Base-by-base conservation (phyloP, 2,329 filamentous ascomycete genomes). In the Didymellaceae sp. region DNA sequence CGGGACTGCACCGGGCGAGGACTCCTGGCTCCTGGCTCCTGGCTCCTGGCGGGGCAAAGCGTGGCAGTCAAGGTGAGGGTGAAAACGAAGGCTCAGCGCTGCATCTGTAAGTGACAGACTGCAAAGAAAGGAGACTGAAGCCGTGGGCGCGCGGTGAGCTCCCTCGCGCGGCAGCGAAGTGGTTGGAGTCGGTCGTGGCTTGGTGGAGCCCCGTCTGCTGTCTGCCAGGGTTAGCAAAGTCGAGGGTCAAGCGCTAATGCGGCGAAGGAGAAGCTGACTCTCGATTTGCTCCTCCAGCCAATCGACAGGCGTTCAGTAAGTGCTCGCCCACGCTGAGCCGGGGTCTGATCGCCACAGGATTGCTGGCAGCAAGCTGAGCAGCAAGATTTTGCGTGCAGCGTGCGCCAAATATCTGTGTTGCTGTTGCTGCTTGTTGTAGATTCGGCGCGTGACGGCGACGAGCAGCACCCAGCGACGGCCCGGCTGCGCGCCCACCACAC, bases 131-230 rank as follows among this genome's bases (percentile, higher is more conserved):
- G 42, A 42, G 14, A 24, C 24, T 21, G 38, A 21, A 38, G 24
- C 35, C 38, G 48, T 46, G 26, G 39, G 44, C 40, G 43, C 47
- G 48, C 48, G 34, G 45, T 45, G 35, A 43, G 43, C 44, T 45
- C 49, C 44, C 41, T 43, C 35, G 42, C 43, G 38, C 42, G 42
- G 55, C 45, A 45, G 55, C 44, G 42, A 56, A 48, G 54, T 40
- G 40, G 61, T 55, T 51, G 58, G 40, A 54, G 59, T 50, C 34
- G 34, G 7, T 6, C 49, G 55, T 54, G 52, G 52, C 47, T 55
- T 52, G 54, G 58, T 59, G 58, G 58, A 57, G 49, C 54, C 56
- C 44, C 44, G 46, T 52, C 46, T 54, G 41, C 47, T 54, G 52
- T 44, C 43, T 52, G 31, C 38, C 16, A 26, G 38, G 45, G 37